These are phyloP conservation scores for Phytophthora vignae DNA, from an alignment of 352 stramenopile genomes.

Conservation along the genomic window DNA sequence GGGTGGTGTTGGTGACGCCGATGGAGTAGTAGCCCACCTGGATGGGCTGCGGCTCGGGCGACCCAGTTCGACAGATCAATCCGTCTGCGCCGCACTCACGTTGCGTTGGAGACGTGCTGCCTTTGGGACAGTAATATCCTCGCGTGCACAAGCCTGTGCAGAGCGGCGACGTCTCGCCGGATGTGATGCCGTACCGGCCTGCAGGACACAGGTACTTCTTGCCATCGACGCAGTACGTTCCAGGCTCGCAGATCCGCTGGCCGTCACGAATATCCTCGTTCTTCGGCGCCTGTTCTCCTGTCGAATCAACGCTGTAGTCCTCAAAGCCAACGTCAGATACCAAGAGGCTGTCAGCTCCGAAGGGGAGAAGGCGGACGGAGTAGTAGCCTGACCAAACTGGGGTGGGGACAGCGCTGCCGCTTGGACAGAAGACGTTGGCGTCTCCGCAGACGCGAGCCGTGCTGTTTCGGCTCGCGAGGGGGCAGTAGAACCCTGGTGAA, in stretches of 20 bases:
- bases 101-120: slow-evolving; percentile 52
- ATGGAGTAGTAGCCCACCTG: slow-evolving; percentile 74
- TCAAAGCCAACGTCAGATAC: slow-evolving; percentile 20
- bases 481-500: slow-evolving; percentile 66
- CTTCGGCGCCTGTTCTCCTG: slow-evolving; percentile 21
- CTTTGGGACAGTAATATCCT: slow-evolving; percentile 72
- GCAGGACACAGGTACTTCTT: slow-evolving; percentile 63
- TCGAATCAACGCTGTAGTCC: slow-evolving; percentile 8
- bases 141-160: slow-evolving; percentile 69
- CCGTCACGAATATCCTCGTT: slow-evolving; percentile 51
- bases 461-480: slow-evolving; percentile 62
- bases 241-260: slow-evolving; percentile 67
- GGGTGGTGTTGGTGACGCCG: slow-evolving; percentile 61
- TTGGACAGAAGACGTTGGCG: slow-evolving; percentile 66
- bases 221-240: slow-evolving; percentile 73
- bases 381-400: slow-evolving; percentile 73
- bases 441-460: slow-evolving; percentile 41
- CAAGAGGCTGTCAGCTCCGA: slow-evolving; percentile 9
- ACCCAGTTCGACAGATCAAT: slow-evolving; percentile 66
- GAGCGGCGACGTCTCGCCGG: slow-evolving; percentile 56
- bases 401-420: slow-evolving; percentile 58
- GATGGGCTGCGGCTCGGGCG: slow-evolving; percentile 39
- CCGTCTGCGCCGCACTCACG: slow-evolving; percentile 50
- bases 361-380: slow-evolving; percentile 38
- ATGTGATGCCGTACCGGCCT: slow-evolving; percentile 59